Evolutionary conservation across 2,329 filamentous ascomycete species (phyloP), one percentile per base, ranked within the genome.

Genomic region (Claviceps arundinis): DNA sequence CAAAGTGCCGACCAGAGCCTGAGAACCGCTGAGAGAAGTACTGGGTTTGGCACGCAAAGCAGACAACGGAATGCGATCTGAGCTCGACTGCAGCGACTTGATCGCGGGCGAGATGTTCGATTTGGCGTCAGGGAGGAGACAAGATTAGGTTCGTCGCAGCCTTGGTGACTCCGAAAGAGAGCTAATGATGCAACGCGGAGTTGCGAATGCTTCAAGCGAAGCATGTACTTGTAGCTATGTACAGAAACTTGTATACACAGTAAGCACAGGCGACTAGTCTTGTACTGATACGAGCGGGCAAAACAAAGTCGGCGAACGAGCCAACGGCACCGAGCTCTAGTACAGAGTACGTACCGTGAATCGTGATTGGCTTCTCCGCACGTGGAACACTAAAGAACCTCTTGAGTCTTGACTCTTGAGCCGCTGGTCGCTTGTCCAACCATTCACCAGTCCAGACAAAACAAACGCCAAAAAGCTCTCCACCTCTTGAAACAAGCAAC

Each of bases 401-500:
- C n/a, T 44, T 3, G 19, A 16, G 19, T 19, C 19, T 44, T 3
- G 19, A 16, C n/a, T n/a, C n/a, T n/a, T n/a, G n/a, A n/a, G 4
- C 13, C 8, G 13, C 14, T 19, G 37, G 45, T 34, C 9, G 43
- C 43, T 46, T 24, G 44, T 24, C 44, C 24, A 44, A 51, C 17
- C 14, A 41, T 9, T 9, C 40, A 17, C 7, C 16, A n/a, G 17
- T 9, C 40, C 40, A 41, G 40, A 41, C 40, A 44, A 40, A 48
- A 51, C 34, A 47, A 43, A 17, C 43, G 47, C 40, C 14, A 52
- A 50, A 53, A 55, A 50, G 51, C 48, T 51, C 48, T 50, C 44
- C 53, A 55, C 51, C 17, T 47, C 42, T 34, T 41, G 41, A 56
- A 57, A 55, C 50, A 48, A 46, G 38, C 56, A 56, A 54, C 50